Percentiles rank a stretch among this genome's conserved stretches.
These are phyloP conservation scores for Pleurotus platypus DNA, from an alignment of 768 basidiomycete genomes.

Conservation along the genomic window DNA sequence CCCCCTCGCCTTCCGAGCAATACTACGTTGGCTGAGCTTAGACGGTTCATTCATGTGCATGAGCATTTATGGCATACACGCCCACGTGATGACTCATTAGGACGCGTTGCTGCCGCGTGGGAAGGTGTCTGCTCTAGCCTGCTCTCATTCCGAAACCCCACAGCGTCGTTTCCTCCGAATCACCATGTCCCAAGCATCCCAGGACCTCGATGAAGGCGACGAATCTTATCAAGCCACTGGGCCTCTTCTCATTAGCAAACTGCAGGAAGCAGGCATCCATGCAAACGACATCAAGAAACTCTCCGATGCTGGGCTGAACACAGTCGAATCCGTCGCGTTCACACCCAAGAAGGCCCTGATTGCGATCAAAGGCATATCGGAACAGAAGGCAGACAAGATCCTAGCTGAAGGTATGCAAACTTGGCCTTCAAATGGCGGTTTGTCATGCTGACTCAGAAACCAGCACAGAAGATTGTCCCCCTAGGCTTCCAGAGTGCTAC, in stretches of 20 bases:
- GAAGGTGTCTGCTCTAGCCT: not conserved
- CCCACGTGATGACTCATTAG: not conserved
- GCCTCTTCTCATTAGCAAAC: constrained; percentile 80
- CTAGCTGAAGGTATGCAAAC: constrained; percentile 71
- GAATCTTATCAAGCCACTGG: constrained; percentile 64
- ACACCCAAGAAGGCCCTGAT: constrained; percentile 92
- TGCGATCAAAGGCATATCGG: constrained; percentile 94
- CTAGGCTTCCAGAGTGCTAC: constrained; percentile 98
- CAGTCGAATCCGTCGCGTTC: constrained; percentile 93
- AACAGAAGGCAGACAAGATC: constrained; percentile 97
- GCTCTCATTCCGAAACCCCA: not conserved
- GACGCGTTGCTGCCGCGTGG: constrained; percentile 5
- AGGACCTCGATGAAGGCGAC: constrained; percentile 34
- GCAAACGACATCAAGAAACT: constrained; percentile 95
- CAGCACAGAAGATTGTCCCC: constrained; percentile 94
- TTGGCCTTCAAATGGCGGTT: no score
- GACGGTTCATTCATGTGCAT: not conserved
- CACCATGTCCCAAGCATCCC: constrained; percentile 55
- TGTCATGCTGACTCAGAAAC: not conserved
- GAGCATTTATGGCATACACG: not conserved
- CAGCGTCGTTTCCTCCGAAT: not conserved
- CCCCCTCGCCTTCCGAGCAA: no score
- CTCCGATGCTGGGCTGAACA: constrained; percentile 85
- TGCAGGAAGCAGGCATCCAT: constrained; percentile 86
- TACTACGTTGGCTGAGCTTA: no score